Evolutionary conservation across 345 rosid species (phyloP), one percentile per base, ranked within the genome.

Genomic region (Euphorbia tirucalli): DNA sequence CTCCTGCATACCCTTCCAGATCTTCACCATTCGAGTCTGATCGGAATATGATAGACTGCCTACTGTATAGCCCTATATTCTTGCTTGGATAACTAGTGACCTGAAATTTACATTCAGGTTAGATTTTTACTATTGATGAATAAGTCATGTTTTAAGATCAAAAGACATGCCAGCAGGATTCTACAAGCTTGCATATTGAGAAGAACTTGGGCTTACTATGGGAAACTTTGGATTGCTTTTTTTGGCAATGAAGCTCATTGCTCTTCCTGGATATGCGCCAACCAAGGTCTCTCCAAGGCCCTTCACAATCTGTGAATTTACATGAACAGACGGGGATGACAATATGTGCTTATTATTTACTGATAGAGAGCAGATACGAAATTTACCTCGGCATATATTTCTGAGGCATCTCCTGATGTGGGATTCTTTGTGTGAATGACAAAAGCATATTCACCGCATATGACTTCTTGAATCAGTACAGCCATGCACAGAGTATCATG

Each of bases 1-100:
- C 87, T 2, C 87, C 83, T 0, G 87, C 87, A 79, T 76, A 79
- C 2, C 82, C 84, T 71, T 79, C 78, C 3, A 79, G 82, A 68
- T 84, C 87, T 74, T 84, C 85, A 1, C 83, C 85, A 64, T 79
- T 84, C 35, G 87, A 84, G 70, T 81, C 83, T 21, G 85, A 81
- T 50, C 85, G 74, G 63, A 84, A 81, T 44, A 84, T 84, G 1
- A 79, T 61, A 24, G 85, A 79, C 8, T 65, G 83, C 72, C 48
- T 81, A 55, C 74, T 57, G 32, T 56, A 79, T 30, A 84, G 58
- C 1, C 83, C 85, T 25, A 59, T 67, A 35, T 58, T 68, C 74
- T 81, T 84, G 78, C 83, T 84, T 52, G 85, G 83, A 70, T 84
- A 81, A 66, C 82, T 54, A 19, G 71, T 69, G 48, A 84, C 71